Evolutionary conservation across 352 stramenopile genomes (phyloP), one percentile per base, ranked within the genome.

Genomic region (Globisporangium barbulae): DNA sequence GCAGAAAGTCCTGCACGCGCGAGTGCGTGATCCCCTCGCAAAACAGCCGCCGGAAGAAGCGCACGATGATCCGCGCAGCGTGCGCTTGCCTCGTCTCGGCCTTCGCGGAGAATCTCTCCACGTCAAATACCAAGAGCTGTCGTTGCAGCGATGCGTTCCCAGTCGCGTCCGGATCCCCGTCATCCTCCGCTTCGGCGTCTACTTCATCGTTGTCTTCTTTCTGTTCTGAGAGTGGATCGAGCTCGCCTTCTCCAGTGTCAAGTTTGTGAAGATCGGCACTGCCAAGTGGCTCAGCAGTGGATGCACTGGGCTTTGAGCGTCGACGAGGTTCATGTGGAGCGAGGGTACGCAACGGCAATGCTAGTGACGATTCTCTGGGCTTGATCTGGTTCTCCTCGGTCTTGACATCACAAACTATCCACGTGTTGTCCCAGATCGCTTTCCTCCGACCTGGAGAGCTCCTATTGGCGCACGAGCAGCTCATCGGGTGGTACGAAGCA

Each of bases 41-140:
- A 39, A 63, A 75, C 35, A 78, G 42, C 2, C 70, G 70, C 12
- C 72, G 71, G 37, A 90, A 71, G 61, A 90, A 90, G 12, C 75
- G 71, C 5, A 82, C 71, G 49, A 90, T 88, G 54, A 88, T 88
- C n/a, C 67, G 59, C 5, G 78, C 78, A 3, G 78, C 81, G 12
- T 71, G 70, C n/a, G 69, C 52, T 52, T 80, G 76, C 4, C 63
- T 55, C n/a, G 68, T 56, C 30, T 78, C 66, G 6, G 65, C 64
- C 5, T 52, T 58, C 19, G 25, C 19, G 13, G 50, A 17, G 28
- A 69, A 63, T n/a, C 7, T 48, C 3, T 22, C 42, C n/a, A 59
- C 39, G n/a, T 65, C 30, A 33, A 56, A 56, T 5, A 54, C 52
- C 9, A 41, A 59, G 1, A 22, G 17, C 19, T 61, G 49, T 17